Base-by-base conservation (phyloP, 164 flowering plant genomes). In the Annona cherimola region DNA sequence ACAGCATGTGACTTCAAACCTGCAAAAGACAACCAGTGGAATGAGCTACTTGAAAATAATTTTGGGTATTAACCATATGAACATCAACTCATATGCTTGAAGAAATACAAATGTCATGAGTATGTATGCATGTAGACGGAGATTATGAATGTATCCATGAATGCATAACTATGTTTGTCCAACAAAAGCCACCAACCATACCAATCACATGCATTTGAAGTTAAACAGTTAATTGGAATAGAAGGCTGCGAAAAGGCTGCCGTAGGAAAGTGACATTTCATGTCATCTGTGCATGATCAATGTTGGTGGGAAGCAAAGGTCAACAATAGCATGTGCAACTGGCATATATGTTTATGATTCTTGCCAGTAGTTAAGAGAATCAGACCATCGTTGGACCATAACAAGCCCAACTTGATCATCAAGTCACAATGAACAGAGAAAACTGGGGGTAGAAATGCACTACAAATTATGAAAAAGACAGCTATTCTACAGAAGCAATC, bases 1-100 rank as follows among this genome's bases (percentile, higher is more conserved):
- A 95, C 98, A 60, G 99, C 99, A 85, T 95, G 99, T 71, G 96
- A 90, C 79, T 95, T 95, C 81, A 95, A 84, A 44, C 99, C 99
- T 95, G 88, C 26, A 68, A 78, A 68, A 64, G 62, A 61, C 70
- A 78, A 54, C 55, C 50, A 4, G 44, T n/a, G 20, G 8, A 43
- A 66, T 66, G 50, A 45, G 7, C 40, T 16, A 66, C 35, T 26
- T 26, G 35, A 26, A 26, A 26, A 12, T 12, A 61, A 16, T 5
- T n/a, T 12, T 61, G 63, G n/a, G n/a, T 4, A 61, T 61, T 14
- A 61, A 19, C 18, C 12, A 5, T 61, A 26, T 0, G 35, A 26
- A 26, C 35, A 26, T 26, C 35, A 26, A 26, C 35, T 26, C 35
- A 26, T 26, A 26, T 26, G 35, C 35, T 26, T 26, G 35, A 26